Evolutionary conservation across 2,329 filamentous ascomycete species (phyloP), one percentile per base, ranked within the genome.

Genomic region (Xylariaceae sp.): DNA sequence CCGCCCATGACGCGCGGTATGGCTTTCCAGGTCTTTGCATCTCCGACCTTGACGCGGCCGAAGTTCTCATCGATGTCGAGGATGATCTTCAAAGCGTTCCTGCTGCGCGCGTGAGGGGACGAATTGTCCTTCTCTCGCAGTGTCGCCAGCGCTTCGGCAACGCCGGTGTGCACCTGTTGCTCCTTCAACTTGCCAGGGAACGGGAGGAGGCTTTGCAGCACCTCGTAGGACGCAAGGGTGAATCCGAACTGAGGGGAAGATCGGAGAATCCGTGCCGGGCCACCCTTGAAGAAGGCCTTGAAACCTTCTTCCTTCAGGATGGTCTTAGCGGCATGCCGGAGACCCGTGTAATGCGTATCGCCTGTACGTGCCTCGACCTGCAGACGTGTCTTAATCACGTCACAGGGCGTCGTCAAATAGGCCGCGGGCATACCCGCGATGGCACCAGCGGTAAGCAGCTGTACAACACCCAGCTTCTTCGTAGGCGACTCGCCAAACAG

Each of bases 241-340:
- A 97, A 97, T 61, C 94, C 94, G 71, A 99, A 99, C 70, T 99
- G 94, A 15, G 94, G 94, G 12, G 91, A 96, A 0, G 91, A 96
- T 67, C 94, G 87, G 70, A 97, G 74, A 67, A 99, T 95, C 77
- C 94, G 89, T 8, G 94, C 94, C 1, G 92, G 92, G 1, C 94
- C 94, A 63, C 94, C 94, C 79, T 97, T 97, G 85, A 97, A 99
- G 80, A 99, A 99, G 22, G 94, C 94, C 59, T 81, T 84, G 81
- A 96, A 92, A 10, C 94, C 94, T 73, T 99, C 94, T 71, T 97
- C 89, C 71, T 86, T 84, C 76, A 80, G 86, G 65, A 99, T 88
- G 13, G 89, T 95, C 65, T 74, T 74, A 36, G 94, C 94, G 50
- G 86, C 89, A 74, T 99, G 90, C 52, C 90, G 84, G 45, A 99